Evolutionary conservation across 108 stramenopile genomes (phyloP), one percentile per base, ranked within the genome.

Genomic region (Skeletonema potamos): DNA sequence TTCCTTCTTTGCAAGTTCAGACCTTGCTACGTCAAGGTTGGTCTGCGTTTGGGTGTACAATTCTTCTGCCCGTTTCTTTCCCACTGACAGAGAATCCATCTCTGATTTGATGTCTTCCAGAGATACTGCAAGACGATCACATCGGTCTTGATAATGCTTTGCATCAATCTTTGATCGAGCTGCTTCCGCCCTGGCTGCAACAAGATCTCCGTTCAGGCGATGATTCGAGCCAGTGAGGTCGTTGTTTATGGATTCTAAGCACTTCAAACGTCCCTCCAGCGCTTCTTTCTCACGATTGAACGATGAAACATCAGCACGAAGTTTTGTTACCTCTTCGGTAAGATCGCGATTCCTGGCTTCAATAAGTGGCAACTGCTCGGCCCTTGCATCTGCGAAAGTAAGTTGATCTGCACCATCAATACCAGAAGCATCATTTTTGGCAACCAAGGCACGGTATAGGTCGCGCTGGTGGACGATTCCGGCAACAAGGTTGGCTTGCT

Each of bases 381-480:
- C 67, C 65, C 66, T 66, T 77, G 71, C 72, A 82, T 79, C 68
- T 1, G 83, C 73, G 18, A 82, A 36, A n/a, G 48, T 58, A 62
- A 90, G 79, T 20, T 82, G 77, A 5, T 66, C 64, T 33, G 67
- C 62, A 8, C 64, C 41, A 3, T 76, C 67, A 24, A 82, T 8
- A 29, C 62, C 32, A 64, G 60, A 63, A 59, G 74, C 72, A 57
- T 91, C 89, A 56, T 91, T 83, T 55, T 88, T 86, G 13, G 75
- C 75, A 33, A 92, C 73, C 34, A 92, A 58, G 6, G 88, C 89
- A 24, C 91, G 84, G 74, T 94, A 96, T 12, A 94, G 67, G 74
- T 96, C 92, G 6, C 95, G 88, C 58, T 94, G 95, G 66, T 93
- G 87, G 9, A 91, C 92, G 51, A 94, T 92, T 30, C 82, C 85